These are phyloP conservation scores for Pelagophyceae sp. DNA, from an alignment of 352 stramenopile genomes.

Conservation along the genomic window DNA sequence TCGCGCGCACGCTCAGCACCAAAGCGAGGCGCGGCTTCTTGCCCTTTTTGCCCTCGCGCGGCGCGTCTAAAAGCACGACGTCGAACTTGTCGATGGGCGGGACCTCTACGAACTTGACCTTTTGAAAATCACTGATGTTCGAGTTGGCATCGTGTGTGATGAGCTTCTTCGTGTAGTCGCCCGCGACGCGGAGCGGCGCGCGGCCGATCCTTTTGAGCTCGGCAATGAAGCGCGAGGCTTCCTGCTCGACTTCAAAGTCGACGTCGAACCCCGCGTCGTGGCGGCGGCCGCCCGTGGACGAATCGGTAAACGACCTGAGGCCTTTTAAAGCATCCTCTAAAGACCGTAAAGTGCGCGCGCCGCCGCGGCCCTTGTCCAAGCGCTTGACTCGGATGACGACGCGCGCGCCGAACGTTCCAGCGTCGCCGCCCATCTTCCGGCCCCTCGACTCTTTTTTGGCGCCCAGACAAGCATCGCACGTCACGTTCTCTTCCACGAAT, in stretches of 20 bases:
- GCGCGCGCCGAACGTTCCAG: slow-evolving; percentile 31
- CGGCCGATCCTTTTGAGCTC: slow-evolving; percentile 48
- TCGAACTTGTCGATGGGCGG: slow-evolving; percentile 64
- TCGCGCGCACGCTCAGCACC: neutral
- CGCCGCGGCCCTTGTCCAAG: neutral
- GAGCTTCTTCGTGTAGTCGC: slow-evolving; percentile 48
- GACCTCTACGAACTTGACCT: slow-evolving; percentile 58
- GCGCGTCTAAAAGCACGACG: slow-evolving; percentile 51
- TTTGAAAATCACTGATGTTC: slow-evolving; percentile 54
- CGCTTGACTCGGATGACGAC: slow-evolving; percentile 64
- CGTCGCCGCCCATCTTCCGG: slow-evolving; percentile 27
- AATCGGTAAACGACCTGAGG: slow-evolving; percentile 60
- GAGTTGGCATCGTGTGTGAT: slow-evolving; percentile 60
- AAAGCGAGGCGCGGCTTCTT: neutral
- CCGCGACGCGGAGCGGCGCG: slow-evolving; percentile 59
- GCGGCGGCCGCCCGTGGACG: slow-evolving; percentile 52
- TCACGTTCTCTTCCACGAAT: slow-evolving; percentile 52
- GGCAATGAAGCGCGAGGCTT: slow-evolving; percentile 50
- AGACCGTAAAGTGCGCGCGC: neutral
- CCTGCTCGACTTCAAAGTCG: slow-evolving; percentile 61
- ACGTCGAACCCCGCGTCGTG: slow-evolving; percentile 62
- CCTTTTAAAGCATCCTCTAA: slow-evolving; percentile 63
- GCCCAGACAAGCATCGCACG: slow-evolving; percentile 62
- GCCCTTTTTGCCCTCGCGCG: slow-evolving; percentile 31
- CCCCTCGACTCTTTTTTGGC: slow-evolving; percentile 59